These are phyloP conservation scores for Tolypocladium ophioglossoides DNA, from an alignment of 2,329 filamentous ascomycete genomes.

Conservation along the genomic window DNA sequence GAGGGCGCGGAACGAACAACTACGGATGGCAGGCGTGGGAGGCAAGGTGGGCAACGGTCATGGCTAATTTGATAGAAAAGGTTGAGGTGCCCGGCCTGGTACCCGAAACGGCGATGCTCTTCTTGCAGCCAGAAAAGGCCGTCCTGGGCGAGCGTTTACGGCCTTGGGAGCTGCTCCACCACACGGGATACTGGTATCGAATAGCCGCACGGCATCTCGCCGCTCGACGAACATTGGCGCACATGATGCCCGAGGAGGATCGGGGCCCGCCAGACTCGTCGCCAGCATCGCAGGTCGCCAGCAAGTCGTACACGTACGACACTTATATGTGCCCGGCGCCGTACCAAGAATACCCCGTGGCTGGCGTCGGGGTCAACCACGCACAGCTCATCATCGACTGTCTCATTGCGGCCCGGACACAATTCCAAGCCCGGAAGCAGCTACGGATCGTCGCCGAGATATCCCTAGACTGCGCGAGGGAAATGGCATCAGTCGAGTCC, in stretches of 20 bases:
- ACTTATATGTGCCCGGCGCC: conserved; percentile 57
- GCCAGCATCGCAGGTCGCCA: conserved; percentile 33
- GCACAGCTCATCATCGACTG: conserved; percentile 42
- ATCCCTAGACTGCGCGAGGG: conserved; percentile 44
- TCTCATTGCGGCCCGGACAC: conserved; percentile 37
- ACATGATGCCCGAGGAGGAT: conserved; percentile 47
- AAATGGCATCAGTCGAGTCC: conserved; percentile 36
- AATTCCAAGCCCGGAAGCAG: conserved; percentile 46
- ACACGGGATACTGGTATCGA: conserved; percentile 58
- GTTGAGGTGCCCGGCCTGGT: conserved; percentile 39
- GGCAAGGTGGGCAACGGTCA: conserved; percentile 55
- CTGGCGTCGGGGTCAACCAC: conserved; percentile 42
- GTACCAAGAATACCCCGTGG: conserved; percentile 45
- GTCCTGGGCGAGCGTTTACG: conserved; percentile 46
- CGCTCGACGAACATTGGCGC: conserved; percentile 41
- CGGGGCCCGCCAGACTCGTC: conserved; percentile 38
- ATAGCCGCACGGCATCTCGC: conserved; percentile 46
- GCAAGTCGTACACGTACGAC: conserved; percentile 49
- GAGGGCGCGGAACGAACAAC: conserved; percentile 74
- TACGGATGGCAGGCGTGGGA: conserved; percentile 97
- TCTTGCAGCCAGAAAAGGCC: conserved; percentile 46
- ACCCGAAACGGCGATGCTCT: conserved; percentile 33
- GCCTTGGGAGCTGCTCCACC: conserved; percentile 55
- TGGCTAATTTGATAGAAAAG: conserved; percentile 50
- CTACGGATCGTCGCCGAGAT: conserved; percentile 43